Conservation (phyloP, 768 basidiomycete species). For the Udeniomyces megalosporus region DNA sequence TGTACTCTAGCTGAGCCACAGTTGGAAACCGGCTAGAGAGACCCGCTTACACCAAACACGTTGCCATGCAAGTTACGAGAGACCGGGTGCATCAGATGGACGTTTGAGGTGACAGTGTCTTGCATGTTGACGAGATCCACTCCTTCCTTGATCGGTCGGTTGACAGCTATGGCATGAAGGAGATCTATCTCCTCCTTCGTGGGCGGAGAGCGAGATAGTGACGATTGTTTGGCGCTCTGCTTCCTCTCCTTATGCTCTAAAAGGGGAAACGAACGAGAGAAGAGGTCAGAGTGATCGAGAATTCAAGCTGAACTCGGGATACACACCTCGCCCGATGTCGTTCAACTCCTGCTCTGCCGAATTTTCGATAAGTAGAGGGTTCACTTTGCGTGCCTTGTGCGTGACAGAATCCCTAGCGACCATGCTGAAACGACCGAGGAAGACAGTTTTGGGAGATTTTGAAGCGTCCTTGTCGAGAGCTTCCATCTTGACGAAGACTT, state of each 20-base stretch:
- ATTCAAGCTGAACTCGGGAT: background rate
- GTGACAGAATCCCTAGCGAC: slow-evolving; percentile 59
- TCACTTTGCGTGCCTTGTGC: slow-evolving; percentile 47
- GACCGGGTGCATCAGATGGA: slow-evolving; percentile 3
- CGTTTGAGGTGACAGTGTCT: slow-evolving; percentile 57
- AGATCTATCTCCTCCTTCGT: slow-evolving; percentile 49
- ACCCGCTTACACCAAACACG: too few relatives aligned
- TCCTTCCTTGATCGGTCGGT: slow-evolving; percentile 36
- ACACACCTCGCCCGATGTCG: slow-evolving; percentile 51
- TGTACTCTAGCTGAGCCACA: too few relatives aligned
- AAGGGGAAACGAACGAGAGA: background rate
- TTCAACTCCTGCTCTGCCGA: slow-evolving; percentile 49
- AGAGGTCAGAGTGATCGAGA: background rate
- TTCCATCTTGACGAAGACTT: slow-evolving; percentile 76
- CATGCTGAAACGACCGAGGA: slow-evolving; percentile 77
- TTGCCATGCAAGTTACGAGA: slow-evolving; percentile 54
- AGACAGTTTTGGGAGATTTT: slow-evolving; percentile 41
- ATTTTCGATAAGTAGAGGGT: slow-evolving; percentile 43
- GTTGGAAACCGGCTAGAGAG: too few relatives aligned
- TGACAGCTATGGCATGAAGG: slow-evolving; percentile 54
- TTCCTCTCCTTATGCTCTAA: slow-evolving; percentile 45
- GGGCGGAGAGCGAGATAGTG: slow-evolving; percentile 58
- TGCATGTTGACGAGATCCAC: slow-evolving; percentile 54
- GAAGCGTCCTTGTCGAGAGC: slow-evolving; percentile 34
- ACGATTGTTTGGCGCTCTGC: slow-evolving; percentile 39